Conservation (phyloP, 352 stramenopile genomes). For the Phytopythium vexans region DNA sequence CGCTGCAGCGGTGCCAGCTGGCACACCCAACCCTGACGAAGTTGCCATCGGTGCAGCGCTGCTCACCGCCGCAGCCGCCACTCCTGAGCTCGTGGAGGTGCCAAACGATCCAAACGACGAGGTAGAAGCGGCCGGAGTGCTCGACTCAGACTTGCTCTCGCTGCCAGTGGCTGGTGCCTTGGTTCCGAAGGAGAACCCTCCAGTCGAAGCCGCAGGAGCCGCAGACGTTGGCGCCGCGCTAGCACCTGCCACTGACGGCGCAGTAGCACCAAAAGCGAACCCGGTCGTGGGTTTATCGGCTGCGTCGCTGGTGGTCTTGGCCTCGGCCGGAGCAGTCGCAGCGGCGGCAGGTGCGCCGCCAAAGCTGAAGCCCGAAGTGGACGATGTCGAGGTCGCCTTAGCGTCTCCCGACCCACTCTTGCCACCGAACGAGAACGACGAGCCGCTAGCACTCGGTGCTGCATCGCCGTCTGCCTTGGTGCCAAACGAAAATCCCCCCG, state of each 20-base stretch:
- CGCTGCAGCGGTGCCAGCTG: constrained; percentile 14
- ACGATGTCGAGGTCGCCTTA: constrained; percentile 13
- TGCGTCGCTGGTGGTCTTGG: constrained; percentile 5
- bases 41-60: constrained; percentile 11
- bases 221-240: constrained; percentile 10
- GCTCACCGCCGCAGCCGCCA: constrained; percentile 14
- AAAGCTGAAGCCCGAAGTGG: constrained; percentile 27
- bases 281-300: constrained; percentile 16
- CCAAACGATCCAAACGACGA: constrained; percentile 23
- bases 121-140: constrained; percentile 4
- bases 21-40: neutral
- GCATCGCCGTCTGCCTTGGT: constrained; percentile 12
- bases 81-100: constrained; percentile 18
- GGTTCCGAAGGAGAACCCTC: constrained; percentile 43
- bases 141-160: constrained; percentile 29
- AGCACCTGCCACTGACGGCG: constrained; percentile 8
- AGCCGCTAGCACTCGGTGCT: constrained; percentile 3
- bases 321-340: constrained; percentile 2
- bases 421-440: constrained; percentile 21
- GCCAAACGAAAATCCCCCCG: constrained; percentile 41
- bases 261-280: constrained; percentile 28
- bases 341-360: constrained; percentile 5
- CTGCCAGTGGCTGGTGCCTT: constrained; percentile 13
- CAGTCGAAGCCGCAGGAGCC: constrained; percentile 12
- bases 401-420: constrained; percentile 16